Base-by-base conservation (phyloP, 2,329 filamentous ascomycete genomes). In the Blumeria hordei region DNA sequence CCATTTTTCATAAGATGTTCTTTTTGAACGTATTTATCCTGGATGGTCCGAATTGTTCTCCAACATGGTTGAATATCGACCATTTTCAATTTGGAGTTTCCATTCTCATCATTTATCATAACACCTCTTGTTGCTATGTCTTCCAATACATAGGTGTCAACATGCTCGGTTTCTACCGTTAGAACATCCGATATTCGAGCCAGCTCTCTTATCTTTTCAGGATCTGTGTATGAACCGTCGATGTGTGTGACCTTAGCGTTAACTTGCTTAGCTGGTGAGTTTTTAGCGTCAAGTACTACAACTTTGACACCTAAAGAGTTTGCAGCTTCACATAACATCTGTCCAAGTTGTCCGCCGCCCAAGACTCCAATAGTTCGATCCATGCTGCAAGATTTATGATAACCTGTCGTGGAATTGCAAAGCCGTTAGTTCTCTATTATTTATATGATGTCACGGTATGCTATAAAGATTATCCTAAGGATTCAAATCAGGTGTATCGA, bases 121-220 rank as follows among this genome's bases (percentile, higher is more conserved):
- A 83, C 78, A 36, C 81, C 78, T 54, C 73, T 71, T 14, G 77
- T 76, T 4, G 77, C 78, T 56, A 95, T 79, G 64, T 93, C 85
- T 68, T 94, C 86, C 4, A 95, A 75, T 28, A 92, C 82, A 54
- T 86, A 74, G n/a, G 87, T 92, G 67, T 95, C 80, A 57, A 95
- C 83, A 69, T 95, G 90, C 72, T 96, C 90, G 59, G 94, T 95
- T 69, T 96, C 90, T 12, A 94, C 85, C 0, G 88, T 95, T 58
- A 95, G 72, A 14, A 94, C 78, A 65, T 94, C 85, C 62, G 81
- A 87, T 36, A 73, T 70, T 41, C 75, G 70, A 1, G 90, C 88
- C n/a, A 96, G 73, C 66, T 86, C 74, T 45, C 80, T 78, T 60
- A 96, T 88, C 60, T 85, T 82, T 36, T 77, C 76, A 0, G 81